A percentile compares a stretch with the other conserved stretches of the same genome.
Evolutionary conservation across 805 yeast species (phyloP).

Genomic region (Debaryomyces maramus): DNA sequence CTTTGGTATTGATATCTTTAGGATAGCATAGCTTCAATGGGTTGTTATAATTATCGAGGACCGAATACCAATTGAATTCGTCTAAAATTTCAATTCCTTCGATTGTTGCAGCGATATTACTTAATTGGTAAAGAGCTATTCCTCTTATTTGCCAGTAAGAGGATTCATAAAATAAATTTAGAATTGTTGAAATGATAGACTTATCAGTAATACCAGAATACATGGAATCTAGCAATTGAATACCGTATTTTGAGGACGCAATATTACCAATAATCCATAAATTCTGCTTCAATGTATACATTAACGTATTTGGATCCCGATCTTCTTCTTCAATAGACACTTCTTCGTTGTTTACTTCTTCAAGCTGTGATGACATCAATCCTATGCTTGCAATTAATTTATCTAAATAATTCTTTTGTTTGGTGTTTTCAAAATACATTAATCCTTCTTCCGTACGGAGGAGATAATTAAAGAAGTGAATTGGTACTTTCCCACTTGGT

Average conservation of each 20-base stretch:
- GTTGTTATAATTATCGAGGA: constrained; percentile 17
- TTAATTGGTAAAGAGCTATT: constrained; percentile 74
- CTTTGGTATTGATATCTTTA: constrained; percentile 4
- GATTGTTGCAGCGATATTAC: constrained; percentile 66
- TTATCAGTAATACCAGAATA: constrained; percentile 20
- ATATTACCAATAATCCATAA: constrained; percentile 88
- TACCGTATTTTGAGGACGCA: constrained; percentile 71
- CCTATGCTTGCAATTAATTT: constrained; percentile 26
- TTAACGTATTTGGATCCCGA: neutral
- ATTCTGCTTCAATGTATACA: constrained; percentile 56
- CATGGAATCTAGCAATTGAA: constrained; percentile 41
- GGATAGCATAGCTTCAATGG: constrained; percentile 25
- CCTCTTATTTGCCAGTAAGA: constrained; percentile 63
- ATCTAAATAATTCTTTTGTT: constrained; percentile 46
- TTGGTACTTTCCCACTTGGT: constrained; percentile 3
- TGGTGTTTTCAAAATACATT: constrained; percentile 45
- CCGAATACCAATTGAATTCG: constrained; percentile 67
- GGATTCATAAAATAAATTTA: constrained; percentile 34
- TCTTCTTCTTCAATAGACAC: neutral
- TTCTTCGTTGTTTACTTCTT: constrained; percentile 16
- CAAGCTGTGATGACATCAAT: constrained; percentile 5
- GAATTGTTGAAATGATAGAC: constrained; percentile 46
- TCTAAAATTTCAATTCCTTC: constrained; percentile 86
- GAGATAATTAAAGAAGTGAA: constrained; percentile 71
- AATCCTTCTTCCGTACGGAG: constrained; percentile 83